Percentiles rank a stretch among this genome's conserved stretches.
Conservation (phyloP, 176 grass and related monocot species). For the Musa itinerans region DNA sequence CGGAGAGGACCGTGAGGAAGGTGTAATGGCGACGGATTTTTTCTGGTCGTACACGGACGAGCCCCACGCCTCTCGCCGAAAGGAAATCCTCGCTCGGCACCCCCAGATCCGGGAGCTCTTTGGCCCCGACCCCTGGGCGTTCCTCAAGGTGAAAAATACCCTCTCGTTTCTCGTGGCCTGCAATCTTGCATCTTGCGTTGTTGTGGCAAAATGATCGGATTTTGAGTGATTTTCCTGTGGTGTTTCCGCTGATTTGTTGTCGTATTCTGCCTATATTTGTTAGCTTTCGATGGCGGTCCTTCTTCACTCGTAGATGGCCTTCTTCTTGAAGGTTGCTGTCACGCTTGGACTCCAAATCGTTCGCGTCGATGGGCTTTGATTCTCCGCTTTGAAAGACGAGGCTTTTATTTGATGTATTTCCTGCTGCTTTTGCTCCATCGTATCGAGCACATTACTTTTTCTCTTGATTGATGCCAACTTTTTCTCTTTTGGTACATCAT, state of each 20-base stretch:
- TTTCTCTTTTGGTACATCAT: too few species aligned
- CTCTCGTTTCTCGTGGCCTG: neutral
- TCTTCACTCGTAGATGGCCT: neutral
- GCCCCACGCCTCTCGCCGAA: slow-evolving; percentile 79
- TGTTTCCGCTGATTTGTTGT: neutral
- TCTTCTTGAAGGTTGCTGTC: neutral
- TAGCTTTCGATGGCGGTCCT: too few species aligned
- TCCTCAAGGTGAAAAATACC: slow-evolving; percentile 52
- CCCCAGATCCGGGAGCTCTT: slow-evolving; percentile 98
- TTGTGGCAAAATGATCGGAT: neutral
- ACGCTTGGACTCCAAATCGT: too few species aligned
- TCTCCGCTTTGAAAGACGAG: too few species aligned
- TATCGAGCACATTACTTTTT: neutral
- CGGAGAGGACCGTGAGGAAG: slow-evolving; percentile 40
- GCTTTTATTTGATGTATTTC: neutral
- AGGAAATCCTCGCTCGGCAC: slow-evolving; percentile 80
- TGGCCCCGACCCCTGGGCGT: slow-evolving; percentile 75
- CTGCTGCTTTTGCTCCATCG: neutral
- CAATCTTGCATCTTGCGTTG: neutral
- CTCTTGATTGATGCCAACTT: neutral
- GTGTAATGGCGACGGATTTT: slow-evolving; percentile 86
- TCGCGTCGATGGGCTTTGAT: too few species aligned
- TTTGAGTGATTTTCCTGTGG: neutral
- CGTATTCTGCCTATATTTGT: too few species aligned
- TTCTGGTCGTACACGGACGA: slow-evolving; percentile 99